phyloP scores from a whole-genome alignment of 2,329 filamentous ascomycete species.

The Botrytis medusae region DNA sequence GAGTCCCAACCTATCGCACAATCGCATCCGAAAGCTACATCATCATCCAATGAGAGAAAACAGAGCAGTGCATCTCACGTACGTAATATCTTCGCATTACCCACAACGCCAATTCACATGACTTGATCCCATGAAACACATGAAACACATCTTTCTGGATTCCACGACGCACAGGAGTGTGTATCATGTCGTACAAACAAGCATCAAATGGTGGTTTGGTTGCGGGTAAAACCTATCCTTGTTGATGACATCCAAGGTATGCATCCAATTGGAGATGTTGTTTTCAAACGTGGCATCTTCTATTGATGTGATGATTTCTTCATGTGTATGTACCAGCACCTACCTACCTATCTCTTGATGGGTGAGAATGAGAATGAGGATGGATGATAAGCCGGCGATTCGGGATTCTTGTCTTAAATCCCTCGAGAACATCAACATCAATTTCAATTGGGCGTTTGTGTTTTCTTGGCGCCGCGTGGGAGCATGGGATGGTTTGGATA shows the following conservation, averaged over 20 bases:
- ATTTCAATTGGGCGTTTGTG: not conserved
- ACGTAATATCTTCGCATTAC: not conserved
- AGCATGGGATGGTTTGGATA: not conserved
- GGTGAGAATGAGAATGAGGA: not conserved
- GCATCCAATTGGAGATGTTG: conserved; percentile 4
- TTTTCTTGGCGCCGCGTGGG: conserved; percentile 7
- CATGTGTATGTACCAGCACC: not conserved
- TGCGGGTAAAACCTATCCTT: conserved; percentile 8
- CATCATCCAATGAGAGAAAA: not conserved
- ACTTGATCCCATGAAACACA: not conserved
- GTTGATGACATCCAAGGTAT: not conserved
- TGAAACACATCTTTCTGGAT: not conserved
- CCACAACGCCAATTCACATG: conserved; percentile 9
- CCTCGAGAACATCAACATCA: not conserved
- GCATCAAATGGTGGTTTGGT: not conserved
- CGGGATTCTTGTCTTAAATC: not conserved
- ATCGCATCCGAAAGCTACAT: not conserved
- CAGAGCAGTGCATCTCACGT: not conserved
- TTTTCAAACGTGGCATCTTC: not conserved
- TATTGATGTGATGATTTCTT: not conserved
- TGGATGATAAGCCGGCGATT: not conserved
- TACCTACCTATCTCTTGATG: not conserved
- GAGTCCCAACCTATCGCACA: not conserved
- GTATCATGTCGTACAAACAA: conserved; percentile 6
- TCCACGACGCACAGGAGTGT: not conserved